Percentiles rank a stretch among this genome's conserved stretches.
These are phyloP conservation scores for Marchantia polymorpha DNA, from an alignment of 225 moss, liverwort and hornwort species.

Conservation along the genomic window DNA sequence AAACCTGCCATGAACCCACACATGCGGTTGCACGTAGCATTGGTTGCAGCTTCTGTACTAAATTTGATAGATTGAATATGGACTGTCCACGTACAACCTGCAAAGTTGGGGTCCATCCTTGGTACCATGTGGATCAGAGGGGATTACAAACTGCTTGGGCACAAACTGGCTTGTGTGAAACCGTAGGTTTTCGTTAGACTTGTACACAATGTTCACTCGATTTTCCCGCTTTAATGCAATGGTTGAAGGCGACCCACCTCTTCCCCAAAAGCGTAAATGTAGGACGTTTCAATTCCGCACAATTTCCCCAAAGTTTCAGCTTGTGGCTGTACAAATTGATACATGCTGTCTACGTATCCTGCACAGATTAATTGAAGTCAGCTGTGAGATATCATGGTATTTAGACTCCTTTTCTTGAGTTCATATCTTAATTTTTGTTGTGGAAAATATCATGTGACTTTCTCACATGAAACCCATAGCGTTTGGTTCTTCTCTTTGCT, in stretches of 20 bases:
- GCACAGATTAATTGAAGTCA: background rate
- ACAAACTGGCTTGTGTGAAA: too few species aligned
- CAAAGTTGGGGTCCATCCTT: background rate
- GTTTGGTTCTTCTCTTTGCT: background rate
- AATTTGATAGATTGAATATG: conserved; percentile 26
- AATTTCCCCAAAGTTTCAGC: conserved; percentile 25
- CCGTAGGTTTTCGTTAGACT: too few species aligned
- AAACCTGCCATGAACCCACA: conserved; percentile 33
- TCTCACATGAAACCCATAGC: background rate
- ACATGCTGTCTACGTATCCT: conserved; percentile 30
- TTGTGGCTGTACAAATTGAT: conserved; percentile 31
- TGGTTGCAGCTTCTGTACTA: conserved; percentile 33
- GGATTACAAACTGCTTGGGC: too few species aligned
- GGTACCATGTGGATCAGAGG: background rate
- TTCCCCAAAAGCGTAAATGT: conserved; percentile 32
- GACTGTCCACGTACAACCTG: conserved; percentile 38
- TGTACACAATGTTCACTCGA: too few species aligned
- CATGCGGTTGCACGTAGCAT: conserved; percentile 34
- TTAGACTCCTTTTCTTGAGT: too few species aligned
- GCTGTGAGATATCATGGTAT: background rate
- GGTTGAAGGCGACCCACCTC: conserved; percentile 11
- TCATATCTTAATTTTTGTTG: too few species aligned
- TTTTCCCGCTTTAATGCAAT: background rate
- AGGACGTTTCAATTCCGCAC: conserved; percentile 22
- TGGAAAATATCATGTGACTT: background rate